Percentiles rank a stretch among this genome's conserved stretches.
phyloP scores from a whole-genome alignment of 768 basidiomycete species.

The Psilocybe sp. region DNA sequence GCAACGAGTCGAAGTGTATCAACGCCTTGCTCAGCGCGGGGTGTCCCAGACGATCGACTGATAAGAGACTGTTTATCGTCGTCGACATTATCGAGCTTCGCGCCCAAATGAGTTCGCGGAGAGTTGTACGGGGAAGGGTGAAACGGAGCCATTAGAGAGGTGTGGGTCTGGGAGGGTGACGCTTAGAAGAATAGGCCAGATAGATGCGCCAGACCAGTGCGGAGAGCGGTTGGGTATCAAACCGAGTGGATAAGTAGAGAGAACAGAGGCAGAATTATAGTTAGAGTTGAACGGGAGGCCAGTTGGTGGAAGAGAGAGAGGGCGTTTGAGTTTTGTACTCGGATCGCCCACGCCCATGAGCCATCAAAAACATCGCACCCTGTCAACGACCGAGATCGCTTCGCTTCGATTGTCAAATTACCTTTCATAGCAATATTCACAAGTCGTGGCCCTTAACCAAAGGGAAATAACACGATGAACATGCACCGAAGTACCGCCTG shows the following conservation, averaged over 20 bases:
- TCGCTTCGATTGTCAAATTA: conserved; percentile 11
- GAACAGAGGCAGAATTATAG: conserved; percentile 15
- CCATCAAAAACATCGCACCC: conserved; percentile 22
- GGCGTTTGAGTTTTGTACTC: conserved; percentile 10
- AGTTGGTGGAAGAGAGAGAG: conserved; percentile 11
- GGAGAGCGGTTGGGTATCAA: conserved; percentile 19
- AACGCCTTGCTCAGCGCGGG: conserved; percentile 20
- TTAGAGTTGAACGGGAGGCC: conserved; percentile 13
- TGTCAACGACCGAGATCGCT: conserved; percentile 24
- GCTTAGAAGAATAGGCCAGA: conserved; percentile 4
- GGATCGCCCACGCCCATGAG: not conserved
- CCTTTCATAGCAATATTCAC: conserved; percentile 3
- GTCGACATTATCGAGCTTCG: conserved; percentile 17
- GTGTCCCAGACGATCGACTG: conserved; percentile 22
- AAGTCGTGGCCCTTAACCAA: no score
- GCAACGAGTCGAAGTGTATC: conserved; percentile 31
- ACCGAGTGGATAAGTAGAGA: conserved; percentile 19
- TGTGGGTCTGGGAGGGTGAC: conserved; percentile 9
- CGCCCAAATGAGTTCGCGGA: conserved; percentile 15
- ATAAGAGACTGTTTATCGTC: conserved; percentile 23
- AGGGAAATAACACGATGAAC: no score
- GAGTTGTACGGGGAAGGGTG: conserved; percentile 19
- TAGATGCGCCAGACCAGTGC: not conserved
- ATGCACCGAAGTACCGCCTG: no score
- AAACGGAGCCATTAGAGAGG: conserved; percentile 16